These are phyloP conservation scores for Aspergillus ellipticus DNA, from an alignment of 495 filamentous ascomycete species.

Conservation along the genomic window DNA sequence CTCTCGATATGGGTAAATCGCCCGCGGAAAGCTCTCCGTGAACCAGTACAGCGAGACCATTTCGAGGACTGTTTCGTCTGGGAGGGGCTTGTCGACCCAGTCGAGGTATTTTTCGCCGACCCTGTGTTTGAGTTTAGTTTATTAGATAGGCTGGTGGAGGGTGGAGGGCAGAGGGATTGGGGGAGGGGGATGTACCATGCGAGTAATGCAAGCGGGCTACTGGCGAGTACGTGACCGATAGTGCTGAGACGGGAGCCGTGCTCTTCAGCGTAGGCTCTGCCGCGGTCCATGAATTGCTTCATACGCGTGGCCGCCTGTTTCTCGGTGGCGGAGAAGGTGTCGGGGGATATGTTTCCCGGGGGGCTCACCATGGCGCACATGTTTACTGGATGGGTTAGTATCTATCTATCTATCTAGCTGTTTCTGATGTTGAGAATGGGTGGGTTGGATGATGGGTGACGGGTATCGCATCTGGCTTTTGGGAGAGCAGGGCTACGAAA, in stretches of 20 bases:
- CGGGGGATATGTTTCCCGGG: slow-evolving; percentile 47
- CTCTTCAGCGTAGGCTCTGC: slow-evolving; percentile 52
- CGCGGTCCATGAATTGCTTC: slow-evolving; percentile 31
- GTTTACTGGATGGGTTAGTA: slow-evolving; percentile 23
- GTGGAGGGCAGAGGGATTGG: not conserved
- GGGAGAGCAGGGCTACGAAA: slow-evolving; percentile 60
- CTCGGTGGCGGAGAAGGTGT: slow-evolving; percentile 30
- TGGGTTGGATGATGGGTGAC: no score
- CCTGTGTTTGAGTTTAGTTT: no score
- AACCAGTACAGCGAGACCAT: slow-evolving; percentile 65
- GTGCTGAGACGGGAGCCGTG: slow-evolving; percentile 60
- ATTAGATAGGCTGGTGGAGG: not conserved
- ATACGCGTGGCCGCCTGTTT: slow-evolving; percentile 28
- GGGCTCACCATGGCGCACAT: slow-evolving; percentile 52
- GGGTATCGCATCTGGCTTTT: slow-evolving; percentile 57
- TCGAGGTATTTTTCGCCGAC: slow-evolving; percentile 66
- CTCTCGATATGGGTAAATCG: slow-evolving; percentile 55
- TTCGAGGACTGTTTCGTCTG: slow-evolving; percentile 54
- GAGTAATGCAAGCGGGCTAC: slow-evolving; percentile 59
- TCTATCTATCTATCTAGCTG: not conserved
- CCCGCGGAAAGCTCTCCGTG: slow-evolving; percentile 53
- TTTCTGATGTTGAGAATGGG: no score
- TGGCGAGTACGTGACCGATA: slow-evolving; percentile 53
- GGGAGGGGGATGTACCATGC: slow-evolving; percentile 49
- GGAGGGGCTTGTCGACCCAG: slow-evolving; percentile 55